Percentiles rank a stretch among this genome's conserved stretches.
Evolutionary conservation across 2,329 filamentous ascomycete genomes (phyloP).

Genomic region (Ceratocystis huliohia): DNA sequence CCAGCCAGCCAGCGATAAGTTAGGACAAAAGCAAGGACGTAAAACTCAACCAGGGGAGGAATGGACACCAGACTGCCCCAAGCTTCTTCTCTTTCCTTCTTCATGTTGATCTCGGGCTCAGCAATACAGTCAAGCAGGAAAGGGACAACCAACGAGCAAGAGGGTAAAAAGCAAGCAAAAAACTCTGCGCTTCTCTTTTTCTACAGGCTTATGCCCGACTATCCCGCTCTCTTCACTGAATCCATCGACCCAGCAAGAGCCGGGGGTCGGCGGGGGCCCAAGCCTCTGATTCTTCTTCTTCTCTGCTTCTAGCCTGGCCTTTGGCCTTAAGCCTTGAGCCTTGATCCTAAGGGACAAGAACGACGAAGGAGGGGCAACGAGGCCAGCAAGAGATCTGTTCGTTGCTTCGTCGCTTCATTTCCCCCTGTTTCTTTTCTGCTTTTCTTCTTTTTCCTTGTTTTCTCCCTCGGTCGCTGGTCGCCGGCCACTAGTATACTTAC

Average conservation of each 20-base stretch:
- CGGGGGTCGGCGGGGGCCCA: background rate
- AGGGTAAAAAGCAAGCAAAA: no score
- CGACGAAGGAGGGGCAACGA: background rate
- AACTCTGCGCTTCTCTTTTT: background rate
- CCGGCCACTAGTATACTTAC: background rate
- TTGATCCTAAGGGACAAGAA: background rate
- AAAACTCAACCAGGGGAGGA: no score
- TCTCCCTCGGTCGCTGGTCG: background rate
- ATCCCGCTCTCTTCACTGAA: background rate
- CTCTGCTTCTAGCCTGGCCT: background rate
- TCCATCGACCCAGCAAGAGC: background rate
- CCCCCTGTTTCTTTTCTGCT: background rate
- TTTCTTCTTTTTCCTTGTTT: background rate
- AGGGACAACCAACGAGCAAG: no score
- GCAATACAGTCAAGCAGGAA: no score
- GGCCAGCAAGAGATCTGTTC: background rate
- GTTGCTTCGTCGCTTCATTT: background rate
- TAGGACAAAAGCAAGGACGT: no score
- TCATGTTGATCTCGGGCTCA: no score
- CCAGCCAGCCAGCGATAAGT: background rate
- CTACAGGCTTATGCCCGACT: background rate
- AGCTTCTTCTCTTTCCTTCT: no score
- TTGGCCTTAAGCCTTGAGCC: no score
- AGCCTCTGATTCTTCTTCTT: background rate
- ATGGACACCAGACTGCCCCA: background rate